These are phyloP conservation scores for Saccharomycopsis fibuligera DNA, from an alignment of 805 yeast species.

Conservation along the genomic window DNA sequence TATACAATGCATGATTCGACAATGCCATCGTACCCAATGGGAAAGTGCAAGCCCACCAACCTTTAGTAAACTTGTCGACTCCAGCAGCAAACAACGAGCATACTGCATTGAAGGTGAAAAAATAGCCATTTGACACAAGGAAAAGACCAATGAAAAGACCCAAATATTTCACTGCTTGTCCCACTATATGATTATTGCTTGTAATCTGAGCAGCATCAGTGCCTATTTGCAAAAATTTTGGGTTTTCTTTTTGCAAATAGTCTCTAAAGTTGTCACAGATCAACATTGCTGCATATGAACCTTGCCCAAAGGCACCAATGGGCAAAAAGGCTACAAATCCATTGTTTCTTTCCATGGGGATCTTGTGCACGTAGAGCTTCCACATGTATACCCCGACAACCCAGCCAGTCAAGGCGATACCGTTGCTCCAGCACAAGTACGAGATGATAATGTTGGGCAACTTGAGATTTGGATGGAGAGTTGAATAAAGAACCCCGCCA, in stretches of 20 bases:
- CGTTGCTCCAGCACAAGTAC: conserved; percentile 62
- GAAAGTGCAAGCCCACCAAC: conserved; percentile 85
- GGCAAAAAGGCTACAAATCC: conserved; percentile 72
- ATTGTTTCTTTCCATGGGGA: conserved; percentile 44
- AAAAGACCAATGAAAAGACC: conserved; percentile 39
- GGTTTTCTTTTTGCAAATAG: conserved; percentile 22
- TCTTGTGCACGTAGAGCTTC: conserved; percentile 49
- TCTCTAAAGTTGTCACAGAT: conserved; percentile 40
- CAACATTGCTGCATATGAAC: conserved; percentile 58
- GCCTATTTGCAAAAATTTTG: conserved; percentile 13
- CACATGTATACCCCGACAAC: conserved; percentile 52
- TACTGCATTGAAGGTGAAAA: conserved; percentile 43
- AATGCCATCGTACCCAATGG: conserved; percentile 80
- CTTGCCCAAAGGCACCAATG: conserved; percentile 83
- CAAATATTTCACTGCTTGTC: conserved; percentile 23
- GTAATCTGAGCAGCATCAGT: conserved; percentile 18
- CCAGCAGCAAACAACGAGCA: conserved; percentile 31
- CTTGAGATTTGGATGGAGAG: conserved; percentile 41
- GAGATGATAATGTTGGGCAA: conserved; percentile 48
- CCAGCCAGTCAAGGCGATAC: conserved; percentile 53
- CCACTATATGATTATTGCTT: conserved; percentile 25
- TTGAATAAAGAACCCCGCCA: conserved; percentile 50
- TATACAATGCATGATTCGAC: conserved; percentile 47
- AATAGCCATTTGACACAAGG: conserved; percentile 50
- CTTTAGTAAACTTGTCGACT: conserved; percentile 37